phyloP scores from a whole-genome alignment of 441 rosid species.

The Euphorbia schlechtendalii region DNA sequence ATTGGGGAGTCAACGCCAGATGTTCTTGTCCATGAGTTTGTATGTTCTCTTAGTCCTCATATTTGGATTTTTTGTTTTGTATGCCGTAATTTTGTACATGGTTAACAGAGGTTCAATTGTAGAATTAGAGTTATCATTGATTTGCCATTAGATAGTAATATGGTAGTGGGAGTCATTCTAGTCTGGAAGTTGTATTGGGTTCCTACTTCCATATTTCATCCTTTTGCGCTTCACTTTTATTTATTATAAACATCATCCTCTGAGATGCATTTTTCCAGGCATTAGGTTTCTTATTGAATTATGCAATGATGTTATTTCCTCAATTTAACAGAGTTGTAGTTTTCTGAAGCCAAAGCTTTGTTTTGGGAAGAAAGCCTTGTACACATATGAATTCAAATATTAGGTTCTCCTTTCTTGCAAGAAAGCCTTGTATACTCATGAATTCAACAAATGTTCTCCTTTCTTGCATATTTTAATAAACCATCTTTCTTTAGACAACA shows the following conservation, averaged over 20 bases:
- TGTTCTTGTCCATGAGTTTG: constrained; percentile 74
- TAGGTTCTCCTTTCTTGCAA: too few species aligned
- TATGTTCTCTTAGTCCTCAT: constrained; percentile 31
- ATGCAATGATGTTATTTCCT: not conserved
- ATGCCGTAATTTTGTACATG: not conserved
- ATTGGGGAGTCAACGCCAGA: constrained; percentile 90
- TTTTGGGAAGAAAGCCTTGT: not conserved
- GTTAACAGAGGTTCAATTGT: not conserved
- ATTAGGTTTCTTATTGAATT: not conserved
- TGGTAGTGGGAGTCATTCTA: not conserved
- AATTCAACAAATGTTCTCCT: too few species aligned
- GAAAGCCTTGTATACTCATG: too few species aligned
- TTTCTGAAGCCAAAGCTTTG: not conserved
- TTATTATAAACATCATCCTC: constrained; percentile 4
- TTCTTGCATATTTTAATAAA: not conserved
- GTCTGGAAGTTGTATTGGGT: not conserved
- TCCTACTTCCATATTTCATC: not conserved
- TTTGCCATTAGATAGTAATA: too few species aligned
- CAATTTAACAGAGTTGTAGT: not conserved
- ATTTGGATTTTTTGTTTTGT: not conserved
- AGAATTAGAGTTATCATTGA: not conserved
- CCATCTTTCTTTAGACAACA: not conserved
- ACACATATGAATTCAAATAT: not conserved
- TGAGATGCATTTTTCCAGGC: not conserved
- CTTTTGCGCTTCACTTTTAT: not conserved